These are phyloP conservation scores for Serendipita vermifera DNA, from an alignment of 768 basidiomycete genomes.

Conservation along the genomic window DNA sequence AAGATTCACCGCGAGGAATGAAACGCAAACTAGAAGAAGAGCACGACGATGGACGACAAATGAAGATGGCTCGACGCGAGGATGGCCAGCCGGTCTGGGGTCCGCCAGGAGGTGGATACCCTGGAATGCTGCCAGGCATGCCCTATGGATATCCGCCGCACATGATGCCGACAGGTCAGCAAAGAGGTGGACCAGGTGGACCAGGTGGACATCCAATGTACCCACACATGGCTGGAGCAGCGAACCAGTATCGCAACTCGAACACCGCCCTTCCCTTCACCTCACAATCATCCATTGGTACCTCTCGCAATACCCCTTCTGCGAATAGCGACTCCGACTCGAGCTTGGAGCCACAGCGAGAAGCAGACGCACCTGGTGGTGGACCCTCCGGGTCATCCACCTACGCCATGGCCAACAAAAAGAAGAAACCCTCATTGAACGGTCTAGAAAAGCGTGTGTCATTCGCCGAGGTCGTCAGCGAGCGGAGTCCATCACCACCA, in stretches of 20 bases:
- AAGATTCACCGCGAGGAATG: neutral
- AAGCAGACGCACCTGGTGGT: neutral
- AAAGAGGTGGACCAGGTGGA: neutral
- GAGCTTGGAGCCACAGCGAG: neutral
- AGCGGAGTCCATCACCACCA: neutral
- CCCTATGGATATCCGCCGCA: constrained; percentile 8
- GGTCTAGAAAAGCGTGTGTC: neutral
- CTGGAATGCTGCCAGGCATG: neutral
- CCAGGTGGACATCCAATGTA: constrained; percentile 1
- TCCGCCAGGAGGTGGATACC: constrained; percentile 2
- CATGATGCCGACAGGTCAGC: neutral
- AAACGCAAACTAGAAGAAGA: constrained; percentile 1
- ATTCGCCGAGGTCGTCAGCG: neutral
- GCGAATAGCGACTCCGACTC: neutral
- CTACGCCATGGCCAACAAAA: neutral
- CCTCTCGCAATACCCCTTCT: neutral
- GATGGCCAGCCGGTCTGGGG: neutral
- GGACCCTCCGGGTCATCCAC: neutral
- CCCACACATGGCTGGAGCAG: neutral
- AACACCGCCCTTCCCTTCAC: no score
- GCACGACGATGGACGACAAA: neutral
- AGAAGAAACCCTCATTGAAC: neutral
- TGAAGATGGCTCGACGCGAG: neutral
- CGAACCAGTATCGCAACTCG: neutral
- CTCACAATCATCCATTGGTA: neutral